Conservation (phyloP, 768 basidiomycete genomes). For the Fomitopsis serialis region DNA sequence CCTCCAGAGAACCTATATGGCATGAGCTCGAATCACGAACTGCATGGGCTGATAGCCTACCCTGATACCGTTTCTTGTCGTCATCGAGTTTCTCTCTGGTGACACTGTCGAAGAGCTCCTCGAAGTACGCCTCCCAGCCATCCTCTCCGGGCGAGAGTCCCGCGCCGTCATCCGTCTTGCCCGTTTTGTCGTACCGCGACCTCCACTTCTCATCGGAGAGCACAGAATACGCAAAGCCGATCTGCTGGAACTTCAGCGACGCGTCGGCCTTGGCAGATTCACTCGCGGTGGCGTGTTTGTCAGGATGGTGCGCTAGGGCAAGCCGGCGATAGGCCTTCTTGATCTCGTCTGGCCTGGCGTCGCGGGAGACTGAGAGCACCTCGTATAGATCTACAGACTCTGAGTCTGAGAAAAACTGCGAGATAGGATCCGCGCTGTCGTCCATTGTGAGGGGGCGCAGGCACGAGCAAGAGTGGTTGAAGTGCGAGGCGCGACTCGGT, state of each 20-base stretch:
- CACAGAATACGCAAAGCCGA: slow-evolving; percentile 92
- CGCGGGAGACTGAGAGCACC: slow-evolving; percentile 52
- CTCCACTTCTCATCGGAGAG: slow-evolving; percentile 74
- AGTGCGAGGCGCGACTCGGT: slow-evolving; percentile 18
- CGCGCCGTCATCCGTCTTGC: slow-evolving; percentile 77
- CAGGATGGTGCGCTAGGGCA: slow-evolving; percentile 83
- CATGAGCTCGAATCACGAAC: background rate
- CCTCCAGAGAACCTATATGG: slow-evolving; percentile 74
- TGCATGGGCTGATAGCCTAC: slow-evolving; percentile 36
- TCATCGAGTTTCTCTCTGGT: slow-evolving; percentile 86
- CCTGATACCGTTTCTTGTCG: slow-evolving; percentile 93
- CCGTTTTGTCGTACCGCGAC: slow-evolving; percentile 78
- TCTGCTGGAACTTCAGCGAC: slow-evolving; percentile 81
- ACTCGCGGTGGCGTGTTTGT: slow-evolving; percentile 69
- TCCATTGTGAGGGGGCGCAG: slow-evolving; percentile 41
- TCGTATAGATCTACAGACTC: slow-evolving; percentile 74
- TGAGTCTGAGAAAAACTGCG: slow-evolving; percentile 72
- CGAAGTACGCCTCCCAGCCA: slow-evolving; percentile 96
- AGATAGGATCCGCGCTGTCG: slow-evolving; percentile 58
- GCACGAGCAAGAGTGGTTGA: slow-evolving; percentile 14
- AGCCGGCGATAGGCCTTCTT: slow-evolving; percentile 81
- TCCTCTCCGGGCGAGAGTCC: slow-evolving; percentile 69
- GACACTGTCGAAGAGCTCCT: slow-evolving; percentile 81
- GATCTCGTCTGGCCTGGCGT: slow-evolving; percentile 62
- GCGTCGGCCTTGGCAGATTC: slow-evolving; percentile 62